Base-by-base conservation (phyloP, 1,139 yeast species). In the Diutina sp. region DNA sequence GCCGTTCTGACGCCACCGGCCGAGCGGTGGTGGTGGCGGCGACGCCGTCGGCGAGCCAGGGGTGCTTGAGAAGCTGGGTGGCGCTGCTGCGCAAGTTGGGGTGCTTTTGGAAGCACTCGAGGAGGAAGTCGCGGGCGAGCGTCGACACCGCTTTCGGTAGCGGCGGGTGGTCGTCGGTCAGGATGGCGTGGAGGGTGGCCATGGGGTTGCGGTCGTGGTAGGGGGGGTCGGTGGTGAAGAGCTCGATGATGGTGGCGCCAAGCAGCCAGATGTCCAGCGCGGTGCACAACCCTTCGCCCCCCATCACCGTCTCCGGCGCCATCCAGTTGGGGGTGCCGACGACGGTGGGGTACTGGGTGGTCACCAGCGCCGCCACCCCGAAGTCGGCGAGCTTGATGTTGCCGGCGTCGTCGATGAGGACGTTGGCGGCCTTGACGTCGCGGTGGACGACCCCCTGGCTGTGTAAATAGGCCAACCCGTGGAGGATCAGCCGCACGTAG, bases 231-330 rank as follows among this genome's bases (percentile, higher is more conserved):
- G 90, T 96, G 0, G 97, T 87, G 57, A 90, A 73, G 55, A 93
- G 72, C 67, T 93, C 99, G 9, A 91, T 83, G 4, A 91, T 81
- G 0, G 98, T 93, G 18, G 97, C 96, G 1, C 98, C 99, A 46
- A 93, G 71, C n/a, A 97, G 88, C 98, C 95, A 87, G 30, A 87
- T 80, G 68, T 87, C 95, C 4, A 96, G 88, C 0, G 95, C 88
- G 0, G 95, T 83, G 48, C 95, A 85, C 3, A 95, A 85, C 6
- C 96, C 97, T 63, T 87, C 89, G 61, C 90, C 84, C 18, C 87
- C 84, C 51, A 83, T 69, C 1, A 82, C 80, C 0, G 89, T 79
- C 66, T 87, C 95, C 0, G 95, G 95, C 0, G 95, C 93, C 90
- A 87, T 86, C 93, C 93, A 87, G 65, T 86, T 84, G 0, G 93